phyloP scores from a whole-genome alignment of 306 rosid genomes.

The Senna siamea region DNA sequence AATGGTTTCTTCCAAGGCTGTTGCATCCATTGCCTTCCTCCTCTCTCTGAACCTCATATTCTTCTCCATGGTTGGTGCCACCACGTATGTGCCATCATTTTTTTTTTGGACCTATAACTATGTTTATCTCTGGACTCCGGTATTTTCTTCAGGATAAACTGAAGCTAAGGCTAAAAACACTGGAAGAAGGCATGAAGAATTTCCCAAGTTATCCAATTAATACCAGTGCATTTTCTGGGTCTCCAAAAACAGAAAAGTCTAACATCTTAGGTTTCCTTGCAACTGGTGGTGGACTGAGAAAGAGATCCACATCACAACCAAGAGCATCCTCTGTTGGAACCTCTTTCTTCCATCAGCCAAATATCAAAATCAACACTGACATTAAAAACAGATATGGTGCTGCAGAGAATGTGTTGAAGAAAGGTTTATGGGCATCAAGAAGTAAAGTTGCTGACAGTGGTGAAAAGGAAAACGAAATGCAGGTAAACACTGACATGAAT shows the following conservation, averaged over 20 bases:
- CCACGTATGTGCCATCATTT: too few species aligned
- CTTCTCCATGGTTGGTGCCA: too few species aligned
- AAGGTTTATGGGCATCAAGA: constrained; percentile 74
- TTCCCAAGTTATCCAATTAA: constrained; percentile 43
- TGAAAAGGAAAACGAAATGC: constrained; percentile 66
- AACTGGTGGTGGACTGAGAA: constrained; percentile 54
- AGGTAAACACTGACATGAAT: constrained; percentile 35
- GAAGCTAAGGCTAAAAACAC: constrained; percentile 77
- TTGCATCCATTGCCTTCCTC: too few species aligned
- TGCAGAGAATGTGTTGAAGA: constrained; percentile 58
- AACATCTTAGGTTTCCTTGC: constrained; percentile 73
- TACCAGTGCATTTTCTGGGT: constrained; percentile 43
- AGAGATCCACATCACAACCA: constrained; percentile 83
- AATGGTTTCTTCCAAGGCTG: too few species aligned
- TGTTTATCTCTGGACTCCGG: background rate
- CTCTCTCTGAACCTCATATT: too few species aligned
- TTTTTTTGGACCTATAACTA: background rate
- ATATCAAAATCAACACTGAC: constrained; percentile 43
- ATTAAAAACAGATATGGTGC: constrained; percentile 49
- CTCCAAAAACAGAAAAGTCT: constrained; percentile 67
- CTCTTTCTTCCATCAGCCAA: constrained; percentile 53
- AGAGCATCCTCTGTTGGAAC: constrained; percentile 56
- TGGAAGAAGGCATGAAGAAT: constrained; percentile 86
- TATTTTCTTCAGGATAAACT: constrained; percentile 69
- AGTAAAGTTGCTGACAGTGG: constrained; percentile 69